These are phyloP conservation scores for Cyberlindnera xylosilytica DNA, from an alignment of 805 yeast genomes.

Conservation along the genomic window DNA sequence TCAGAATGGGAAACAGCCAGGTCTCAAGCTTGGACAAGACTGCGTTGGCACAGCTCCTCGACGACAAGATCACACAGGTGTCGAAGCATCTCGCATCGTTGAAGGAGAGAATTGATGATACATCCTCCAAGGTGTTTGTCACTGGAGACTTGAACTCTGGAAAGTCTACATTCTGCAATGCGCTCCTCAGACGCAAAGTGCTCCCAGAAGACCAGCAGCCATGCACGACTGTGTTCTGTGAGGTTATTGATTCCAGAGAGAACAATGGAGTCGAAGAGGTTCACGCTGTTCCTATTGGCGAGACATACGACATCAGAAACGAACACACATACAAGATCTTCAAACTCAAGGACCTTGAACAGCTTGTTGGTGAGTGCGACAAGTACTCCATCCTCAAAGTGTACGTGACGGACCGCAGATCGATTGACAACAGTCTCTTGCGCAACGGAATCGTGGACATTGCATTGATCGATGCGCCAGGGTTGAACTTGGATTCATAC, in stretches of 20 bases:
- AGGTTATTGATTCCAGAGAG: slow-evolving; percentile 79
- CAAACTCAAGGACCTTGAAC: slow-evolving; percentile 54
- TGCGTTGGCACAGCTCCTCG: slow-evolving; percentile 67
- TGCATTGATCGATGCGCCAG: slow-evolving; percentile 94
- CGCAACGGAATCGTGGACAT: slow-evolving; percentile 92
- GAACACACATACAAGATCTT: slow-evolving; percentile 62
- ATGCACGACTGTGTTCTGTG: slow-evolving; percentile 94
- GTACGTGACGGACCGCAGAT: slow-evolving; percentile 73
- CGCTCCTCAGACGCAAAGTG: slow-evolving; percentile 69
- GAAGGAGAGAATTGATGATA: slow-evolving; percentile 83
- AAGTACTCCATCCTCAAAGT: slow-evolving; percentile 71
- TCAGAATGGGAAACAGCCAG: slow-evolving; percentile 49
- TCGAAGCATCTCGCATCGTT: slow-evolving; percentile 66
- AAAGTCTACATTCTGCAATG: slow-evolving; percentile 92
- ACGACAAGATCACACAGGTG: slow-evolving; percentile 62
- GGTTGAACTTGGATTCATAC: slow-evolving; percentile 86
- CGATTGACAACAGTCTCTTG: slow-evolving; percentile 64
- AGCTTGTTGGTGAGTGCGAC: slow-evolving; percentile 72
- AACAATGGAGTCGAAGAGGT: slow-evolving; percentile 83
- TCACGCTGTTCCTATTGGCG: slow-evolving; percentile 75
- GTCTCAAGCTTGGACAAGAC: slow-evolving; percentile 60
- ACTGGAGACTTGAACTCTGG: slow-evolving; percentile 98
- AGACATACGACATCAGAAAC: slow-evolving; percentile 40
- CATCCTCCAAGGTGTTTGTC: slow-evolving; percentile 88
- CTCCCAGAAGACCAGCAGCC: slow-evolving; percentile 98